A percentile compares a stretch with the other conserved stretches of the same genome.
phyloP scores from a whole-genome alignment of 129 eudicot genomes.

The Flaveria bidentis region DNA sequence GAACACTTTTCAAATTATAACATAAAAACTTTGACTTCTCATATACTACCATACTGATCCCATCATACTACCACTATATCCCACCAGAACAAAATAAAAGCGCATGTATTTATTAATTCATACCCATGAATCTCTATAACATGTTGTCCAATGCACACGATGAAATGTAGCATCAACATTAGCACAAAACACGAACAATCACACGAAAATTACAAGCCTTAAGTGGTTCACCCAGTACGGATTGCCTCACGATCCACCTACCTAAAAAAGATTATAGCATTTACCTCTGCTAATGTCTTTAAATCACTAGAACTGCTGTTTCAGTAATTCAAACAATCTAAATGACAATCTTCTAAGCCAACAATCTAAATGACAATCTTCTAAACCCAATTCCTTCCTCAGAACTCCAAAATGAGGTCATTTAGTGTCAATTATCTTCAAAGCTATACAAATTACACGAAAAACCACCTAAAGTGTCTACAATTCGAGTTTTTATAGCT shows the following conservation, averaged over 20 bases:
- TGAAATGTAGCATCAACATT: neutral
- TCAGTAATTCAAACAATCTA: too few relatives aligned
- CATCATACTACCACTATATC: neutral
- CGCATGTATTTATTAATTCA: neutral
- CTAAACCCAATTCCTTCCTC: neutral
- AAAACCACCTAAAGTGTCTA: neutral
- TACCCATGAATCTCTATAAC: neutral
- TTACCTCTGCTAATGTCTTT: too few relatives aligned
- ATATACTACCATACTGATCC: neutral
- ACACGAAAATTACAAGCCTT: neutral
- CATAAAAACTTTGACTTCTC: neutral
- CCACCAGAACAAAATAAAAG: neutral
- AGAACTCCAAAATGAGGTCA: neutral
- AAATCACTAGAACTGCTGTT: too few relatives aligned
- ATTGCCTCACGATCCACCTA: too few relatives aligned
- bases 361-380: neutral
- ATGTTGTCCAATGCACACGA: neutral
- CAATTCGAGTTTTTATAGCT: neutral
- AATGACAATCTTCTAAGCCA: neutral
- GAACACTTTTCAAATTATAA: neutral
- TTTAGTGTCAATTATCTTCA: conserved; percentile 3
- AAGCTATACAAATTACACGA: neutral
- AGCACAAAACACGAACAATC: neutral
- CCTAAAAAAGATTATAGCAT: too few relatives aligned
- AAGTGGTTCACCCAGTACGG: too few relatives aligned